A percentile compares a stretch with the other conserved stretches of the same genome.
These are phyloP conservation scores for Solanum virginianum DNA, from an alignment of 257 asterid genomes.

Conservation along the genomic window DNA sequence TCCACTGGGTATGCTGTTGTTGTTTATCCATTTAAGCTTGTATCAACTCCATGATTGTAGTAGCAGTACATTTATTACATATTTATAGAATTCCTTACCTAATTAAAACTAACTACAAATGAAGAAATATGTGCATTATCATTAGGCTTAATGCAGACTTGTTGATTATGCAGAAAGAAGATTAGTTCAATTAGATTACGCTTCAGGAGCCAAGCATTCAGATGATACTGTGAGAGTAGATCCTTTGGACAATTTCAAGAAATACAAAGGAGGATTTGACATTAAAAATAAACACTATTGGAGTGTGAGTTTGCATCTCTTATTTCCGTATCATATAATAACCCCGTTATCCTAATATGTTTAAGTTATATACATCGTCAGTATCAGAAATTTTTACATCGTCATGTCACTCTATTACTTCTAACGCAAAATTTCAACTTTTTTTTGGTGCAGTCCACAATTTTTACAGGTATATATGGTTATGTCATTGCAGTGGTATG, in stretches of 20 bases:
- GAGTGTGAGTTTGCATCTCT: conserved; percentile 44
- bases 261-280: conserved; percentile 82
- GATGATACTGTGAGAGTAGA: conserved; percentile 55
- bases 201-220: neutral
- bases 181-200: conserved; percentile 14
- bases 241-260: conserved; percentile 51
- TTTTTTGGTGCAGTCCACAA: conserved; percentile 50
- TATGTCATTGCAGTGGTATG: conserved; percentile 48
- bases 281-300: conserved; percentile 64
- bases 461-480: conserved; percentile 62
- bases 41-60: too few relatives aligned
- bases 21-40: too few relatives aligned
- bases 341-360: neutral
- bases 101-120: neutral
- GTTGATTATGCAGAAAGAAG: conserved; percentile 20
- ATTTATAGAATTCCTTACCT: neutral
- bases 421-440: neutral
- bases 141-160: neutral
- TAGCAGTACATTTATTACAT: too few relatives aligned
- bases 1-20: too few relatives aligned
- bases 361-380: neutral
- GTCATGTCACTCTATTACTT: neutral
- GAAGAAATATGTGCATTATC: neutral
- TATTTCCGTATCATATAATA: neutral
- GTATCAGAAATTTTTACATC: neutral